A percentile compares a stretch with the other conserved stretches of the same genome.
phyloP scores from a whole-genome alignment of 164 flowering plant species.

The Euptelea pleiosperma region DNA sequence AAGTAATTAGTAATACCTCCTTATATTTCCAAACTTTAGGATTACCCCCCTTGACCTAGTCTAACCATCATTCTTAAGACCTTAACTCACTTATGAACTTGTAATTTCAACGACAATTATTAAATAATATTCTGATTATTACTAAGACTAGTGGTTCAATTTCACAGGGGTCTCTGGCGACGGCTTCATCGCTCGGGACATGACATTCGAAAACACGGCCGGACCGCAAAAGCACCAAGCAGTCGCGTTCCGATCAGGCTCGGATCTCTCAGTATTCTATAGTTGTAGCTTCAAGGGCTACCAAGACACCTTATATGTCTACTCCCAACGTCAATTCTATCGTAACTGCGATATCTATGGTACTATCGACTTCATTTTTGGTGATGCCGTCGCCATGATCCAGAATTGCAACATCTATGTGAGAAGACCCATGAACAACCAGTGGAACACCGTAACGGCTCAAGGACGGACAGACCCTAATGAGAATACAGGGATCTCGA shows the following conservation, averaged over 20 bases:
- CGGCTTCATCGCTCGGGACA: conserved; percentile 49
- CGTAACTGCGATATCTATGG: conserved; percentile 54
- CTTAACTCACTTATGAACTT: no score
- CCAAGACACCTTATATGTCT: conserved; percentile 58
- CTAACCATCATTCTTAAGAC: no score
- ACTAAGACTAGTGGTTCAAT: no score
- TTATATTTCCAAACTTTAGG: no score
- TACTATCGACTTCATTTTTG: conserved; percentile 62
- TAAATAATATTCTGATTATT: no score
- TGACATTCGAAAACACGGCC: conserved; percentile 62
- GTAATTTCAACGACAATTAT: no score
- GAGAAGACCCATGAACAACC: conserved; percentile 33
- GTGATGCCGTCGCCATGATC: conserved; percentile 42
- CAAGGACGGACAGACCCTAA: conserved; percentile 48
- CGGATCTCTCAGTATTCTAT: conserved; percentile 47
- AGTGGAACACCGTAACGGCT: conserved; percentile 52
- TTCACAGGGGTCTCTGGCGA: conserved; percentile 41
- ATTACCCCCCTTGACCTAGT: no score
- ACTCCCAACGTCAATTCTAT: conserved; percentile 61
- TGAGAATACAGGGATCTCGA: conserved; percentile 49
- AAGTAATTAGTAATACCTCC: no score
- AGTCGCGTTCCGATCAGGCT: conserved; percentile 51
- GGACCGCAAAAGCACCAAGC: conserved; percentile 62
- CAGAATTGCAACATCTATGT: conserved; percentile 51
- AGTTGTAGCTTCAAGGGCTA: conserved; percentile 57